Evolutionary conservation across 2,329 filamentous ascomycete genomes (phyloP).

Genomic region (Stagonosporopsis tanaceti): DNA sequence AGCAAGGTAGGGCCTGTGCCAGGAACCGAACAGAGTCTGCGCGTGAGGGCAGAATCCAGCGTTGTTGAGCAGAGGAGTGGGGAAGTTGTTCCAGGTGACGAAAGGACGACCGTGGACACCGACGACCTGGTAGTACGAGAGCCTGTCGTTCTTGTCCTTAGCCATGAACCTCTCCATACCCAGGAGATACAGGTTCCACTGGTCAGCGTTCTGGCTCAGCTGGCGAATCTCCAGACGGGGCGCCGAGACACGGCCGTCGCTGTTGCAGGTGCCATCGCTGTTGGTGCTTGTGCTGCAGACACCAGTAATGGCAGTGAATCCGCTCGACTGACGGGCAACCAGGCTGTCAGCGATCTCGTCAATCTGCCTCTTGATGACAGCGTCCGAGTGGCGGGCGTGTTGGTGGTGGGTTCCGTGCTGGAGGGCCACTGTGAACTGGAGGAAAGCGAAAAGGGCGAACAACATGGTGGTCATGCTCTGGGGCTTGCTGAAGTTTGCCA

Average conservation of each 20-base stretch:
- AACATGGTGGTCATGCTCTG: slow-evolving; percentile 44
- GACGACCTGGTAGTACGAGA: slow-evolving; percentile 81
- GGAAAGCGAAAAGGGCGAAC: slow-evolving; percentile 43
- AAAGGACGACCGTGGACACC: slow-evolving; percentile 83
- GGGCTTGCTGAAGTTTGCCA: slow-evolving; percentile 49
- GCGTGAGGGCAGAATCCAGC: slow-evolving; percentile 79
- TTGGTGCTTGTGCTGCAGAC: slow-evolving; percentile 35
- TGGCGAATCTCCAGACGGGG: slow-evolving; percentile 72
- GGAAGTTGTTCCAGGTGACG: slow-evolving; percentile 61
- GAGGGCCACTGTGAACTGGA: slow-evolving; percentile 43
- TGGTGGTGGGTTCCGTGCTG: slow-evolving; percentile 36
- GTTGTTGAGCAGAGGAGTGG: slow-evolving; percentile 55
- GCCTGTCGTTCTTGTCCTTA: slow-evolving; percentile 67
- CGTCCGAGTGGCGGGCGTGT: slow-evolving; percentile 30
- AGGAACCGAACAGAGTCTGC: slow-evolving; percentile 77
- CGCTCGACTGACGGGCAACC: slow-evolving; percentile 34
- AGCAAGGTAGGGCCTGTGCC: slow-evolving; percentile 83
- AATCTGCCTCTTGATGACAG: slow-evolving; percentile 34
- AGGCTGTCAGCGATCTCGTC: slow-evolving; percentile 35
- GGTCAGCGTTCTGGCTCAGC: slow-evolving; percentile 67
- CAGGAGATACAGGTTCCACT: slow-evolving; percentile 80
- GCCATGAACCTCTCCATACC: slow-evolving; percentile 76
- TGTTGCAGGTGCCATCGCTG: slow-evolving; percentile 36
- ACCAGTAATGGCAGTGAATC: slow-evolving; percentile 39
- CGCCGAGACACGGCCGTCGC: slow-evolving; percentile 37